Base-by-base conservation (phyloP, 164 flowering plant genomes). In the Macadamia tetraphylla region DNA sequence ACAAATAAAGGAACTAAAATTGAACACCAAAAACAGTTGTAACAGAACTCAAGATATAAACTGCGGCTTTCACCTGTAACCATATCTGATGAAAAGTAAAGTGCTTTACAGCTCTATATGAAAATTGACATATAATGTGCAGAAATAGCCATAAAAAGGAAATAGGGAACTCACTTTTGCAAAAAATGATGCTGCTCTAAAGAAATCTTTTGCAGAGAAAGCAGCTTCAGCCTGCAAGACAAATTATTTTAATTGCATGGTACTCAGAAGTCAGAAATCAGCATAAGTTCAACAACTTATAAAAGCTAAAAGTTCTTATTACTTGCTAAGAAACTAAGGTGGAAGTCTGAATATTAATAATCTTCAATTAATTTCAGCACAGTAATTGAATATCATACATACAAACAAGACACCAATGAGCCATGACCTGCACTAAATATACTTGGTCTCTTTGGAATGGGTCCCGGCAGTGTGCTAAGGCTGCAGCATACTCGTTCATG, bases 361-460 rank as follows among this genome's bases (percentile, higher is more conserved):
- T 60, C 31, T 18, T 58, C 40, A 64, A 23, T 7, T 32, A 6
- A 64, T 58, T 48, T 35, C n/a, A 29, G 31, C 9, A 31, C 40
- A 30, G 63, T 31, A 8, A 58, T 48, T 29, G 30, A 9, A 5
- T 43, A 40, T 12, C 57, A 53, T 53, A 53, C 13, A 53, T 53
- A 53, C 57, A 53, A 4, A 17, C 17, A 53, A 11, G 18, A 58
- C 40, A 62, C 13, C 18, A 67, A 63, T 40, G 63, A 68, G 32
- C 64, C 23, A 64, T 61, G 15, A 92, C 99, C 98, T 95, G 99
- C 66, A 84, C 83, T 65, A 91, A 67, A 80, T 92, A 89, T 40
- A 95, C 97, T 87, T 89, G 97, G 75, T 95, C 99, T 72, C 94
- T 85, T 73, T 95, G 98, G 70, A 89, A 84, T 65, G 91, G 86